These are phyloP conservation scores for Penicillium sp. DNA, from an alignment of 2,329 filamentous ascomycete genomes.

Conservation along the genomic window DNA sequence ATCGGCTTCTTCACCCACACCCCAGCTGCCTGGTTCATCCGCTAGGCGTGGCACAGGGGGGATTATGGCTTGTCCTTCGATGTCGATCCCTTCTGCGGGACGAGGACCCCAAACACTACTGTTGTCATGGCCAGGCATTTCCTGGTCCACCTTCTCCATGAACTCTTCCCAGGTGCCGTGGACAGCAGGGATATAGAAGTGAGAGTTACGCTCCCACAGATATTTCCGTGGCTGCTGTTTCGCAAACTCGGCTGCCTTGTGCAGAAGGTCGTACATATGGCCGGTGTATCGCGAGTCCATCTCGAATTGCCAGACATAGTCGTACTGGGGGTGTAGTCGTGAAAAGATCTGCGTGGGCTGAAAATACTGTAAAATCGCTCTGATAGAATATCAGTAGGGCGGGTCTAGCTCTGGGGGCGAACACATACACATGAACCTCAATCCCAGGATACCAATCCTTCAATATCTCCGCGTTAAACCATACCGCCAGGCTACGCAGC, in stretches of 20 bases:
- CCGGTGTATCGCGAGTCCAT: constrained; percentile 13
- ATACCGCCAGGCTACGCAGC: constrained; percentile 6
- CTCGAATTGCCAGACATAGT: constrained; percentile 14
- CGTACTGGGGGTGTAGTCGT: constrained; percentile 10
- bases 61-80: neutral
- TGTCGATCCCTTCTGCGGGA: constrained; percentile 1
- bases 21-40: constrained; percentile 5
- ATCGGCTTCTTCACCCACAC: constrained; percentile 13
- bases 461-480: constrained; percentile 9
- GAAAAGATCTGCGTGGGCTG: constrained; percentile 12
- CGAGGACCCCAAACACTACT: constrained; percentile 5
- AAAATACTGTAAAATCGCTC: constrained; percentile 11
- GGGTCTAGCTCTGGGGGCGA: neutral
- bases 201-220: constrained; percentile 13
- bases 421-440: constrained; percentile 8
- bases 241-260: constrained; percentile 9
- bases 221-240: constrained; percentile 12
- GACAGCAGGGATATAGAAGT: constrained; percentile 11
- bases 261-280: constrained; percentile 8
- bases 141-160: constrained; percentile 1
- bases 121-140: neutral
- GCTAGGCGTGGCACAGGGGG: neutral
- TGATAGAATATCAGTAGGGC: neutral
- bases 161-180: constrained; percentile 12
- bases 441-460: constrained; percentile 11